Percentiles rank a stretch among this genome's conserved stretches.
Conservation (phyloP, 177 flowering plant species). For the Vitis hybrid region DNA sequence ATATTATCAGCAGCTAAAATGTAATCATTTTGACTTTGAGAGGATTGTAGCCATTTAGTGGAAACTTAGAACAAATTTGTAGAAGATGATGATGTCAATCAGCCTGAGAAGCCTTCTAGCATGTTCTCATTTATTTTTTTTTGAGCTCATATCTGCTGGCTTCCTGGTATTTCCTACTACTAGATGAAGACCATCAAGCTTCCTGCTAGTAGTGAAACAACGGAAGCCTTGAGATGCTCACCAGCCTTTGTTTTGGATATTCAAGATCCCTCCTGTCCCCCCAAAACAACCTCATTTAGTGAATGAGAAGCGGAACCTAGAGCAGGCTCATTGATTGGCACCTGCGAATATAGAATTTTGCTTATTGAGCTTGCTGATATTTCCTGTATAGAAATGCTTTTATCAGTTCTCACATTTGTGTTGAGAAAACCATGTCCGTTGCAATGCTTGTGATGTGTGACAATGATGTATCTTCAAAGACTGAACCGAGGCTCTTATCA, state of each 20-base stretch:
- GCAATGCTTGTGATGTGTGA: too few species aligned
- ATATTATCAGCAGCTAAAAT: constrained; percentile 8
- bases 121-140: constrained; percentile 16
- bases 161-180: constrained; percentile 2
- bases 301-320: not conserved
- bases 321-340: constrained; percentile 1
- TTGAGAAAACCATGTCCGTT: not conserved
- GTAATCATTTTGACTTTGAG: not conserved
- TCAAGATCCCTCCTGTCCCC: not conserved
- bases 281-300: not conserved
- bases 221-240: constrained; percentile 3
- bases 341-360: constrained; percentile 2
- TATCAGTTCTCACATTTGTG: not conserved
- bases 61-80: not conserved
- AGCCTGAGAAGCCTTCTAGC: constrained; percentile 17
- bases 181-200: not conserved
- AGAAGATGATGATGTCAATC: constrained; percentile 21
- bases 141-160: constrained; percentile 16
- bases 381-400: constrained; percentile 17
- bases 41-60: not conserved
- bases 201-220: not conserved
- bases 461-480: too few species aligned
- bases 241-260: not conserved
- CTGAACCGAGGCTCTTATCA: too few species aligned
- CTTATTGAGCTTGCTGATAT: not conserved